Conservation (phyloP, 2,329 filamentous ascomycete genomes). For the Scedosporium dehoogii region DNA sequence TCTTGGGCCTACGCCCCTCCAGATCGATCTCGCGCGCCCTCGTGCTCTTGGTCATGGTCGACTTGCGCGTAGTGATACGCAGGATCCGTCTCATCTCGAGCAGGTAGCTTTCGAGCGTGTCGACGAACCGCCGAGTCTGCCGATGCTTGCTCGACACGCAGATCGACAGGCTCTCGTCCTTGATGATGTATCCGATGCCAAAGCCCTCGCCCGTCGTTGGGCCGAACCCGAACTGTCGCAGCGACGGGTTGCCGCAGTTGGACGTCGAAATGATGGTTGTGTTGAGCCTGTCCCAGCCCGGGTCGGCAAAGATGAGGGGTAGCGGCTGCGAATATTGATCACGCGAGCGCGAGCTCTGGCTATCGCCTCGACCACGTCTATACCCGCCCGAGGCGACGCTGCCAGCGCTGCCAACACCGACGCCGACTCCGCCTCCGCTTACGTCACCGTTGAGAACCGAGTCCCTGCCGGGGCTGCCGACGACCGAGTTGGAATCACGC, state of each 20-base stretch:
- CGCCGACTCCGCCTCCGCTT: not conserved
- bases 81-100: conserved; percentile 82
- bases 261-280: conserved; percentile 90
- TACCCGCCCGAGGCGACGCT: not conserved
- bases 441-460: conserved; percentile 25
- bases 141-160: conserved; percentile 90
- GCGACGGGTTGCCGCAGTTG: conserved; percentile 94
- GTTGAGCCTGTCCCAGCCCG: conserved; percentile 91
- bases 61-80: conserved; percentile 50
- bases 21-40: conserved; percentile 45
- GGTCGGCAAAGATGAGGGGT: conserved; percentile 75
- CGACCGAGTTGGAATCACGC: conserved; percentile 21
- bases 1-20: conserved; percentile 13
- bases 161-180: conserved; percentile 67
- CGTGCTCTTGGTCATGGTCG: conserved; percentile 30
- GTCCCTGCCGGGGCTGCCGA: conserved; percentile 38
- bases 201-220: conserved; percentile 91
- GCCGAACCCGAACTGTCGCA: conserved; percentile 94
- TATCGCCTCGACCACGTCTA: conserved; percentile 11
- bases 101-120: conserved; percentile 82
- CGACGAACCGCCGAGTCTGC: conserved; percentile 83
- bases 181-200: conserved; percentile 98
- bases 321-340: conserved; percentile 46
- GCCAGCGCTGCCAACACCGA: conserved; percentile 16
- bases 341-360: conserved; percentile 19